Evolutionary conservation across 2,329 filamentous ascomycete species (phyloP), one percentile per base, ranked within the genome.

Genomic region (Cytospora leucostoma): DNA sequence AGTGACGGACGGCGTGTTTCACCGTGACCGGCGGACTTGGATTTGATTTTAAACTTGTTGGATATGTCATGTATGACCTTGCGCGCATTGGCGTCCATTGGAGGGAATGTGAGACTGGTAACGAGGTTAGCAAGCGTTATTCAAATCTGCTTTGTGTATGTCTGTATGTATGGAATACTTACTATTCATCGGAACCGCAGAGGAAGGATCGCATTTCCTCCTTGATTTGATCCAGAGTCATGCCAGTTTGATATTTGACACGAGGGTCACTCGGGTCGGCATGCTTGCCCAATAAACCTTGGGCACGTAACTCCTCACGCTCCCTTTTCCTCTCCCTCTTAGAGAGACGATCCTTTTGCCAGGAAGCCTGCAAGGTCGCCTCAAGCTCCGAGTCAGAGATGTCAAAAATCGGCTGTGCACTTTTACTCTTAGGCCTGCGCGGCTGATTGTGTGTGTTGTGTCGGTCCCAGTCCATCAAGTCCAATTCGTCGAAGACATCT

Each of bases 61-160:
- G 92, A 92, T 47, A 97, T 76, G 64, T 92, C 85, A 73, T 99
- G 95, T 19, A 98, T 82, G 7, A 87, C 78, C 73, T 92, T 93
- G 56, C 95, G 88, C 47, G 88, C 84, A 52, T 83, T 77, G 66
- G 92, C 91, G 62, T 91, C 87, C 88, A 98, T 96, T 0, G 94
- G 92, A 3, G 94, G 92, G 32, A 98, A 80, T 5, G 86, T 79
- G 7, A 95, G 80, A 53, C 90, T 93, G 67, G 35, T 8, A 66
- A 64, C 58, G 55, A 19, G 50, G 47, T 67, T 34, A 67, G 57
- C 59, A 59, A 66, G 51, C 49, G 7, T 13, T 27, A 38, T 32
- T 13, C 21, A n/a, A 4, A 7, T 27, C n/a, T 12, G n/a, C 4
- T 32, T 4, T 32, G 34, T 7, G 11, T n/a, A 21, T 17, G 6